A percentile compares a stretch with the other conserved stretches of the same genome.
phyloP scores from a whole-genome alignment of 164 flowering plant genomes.

The Saururus chinensis region DNA sequence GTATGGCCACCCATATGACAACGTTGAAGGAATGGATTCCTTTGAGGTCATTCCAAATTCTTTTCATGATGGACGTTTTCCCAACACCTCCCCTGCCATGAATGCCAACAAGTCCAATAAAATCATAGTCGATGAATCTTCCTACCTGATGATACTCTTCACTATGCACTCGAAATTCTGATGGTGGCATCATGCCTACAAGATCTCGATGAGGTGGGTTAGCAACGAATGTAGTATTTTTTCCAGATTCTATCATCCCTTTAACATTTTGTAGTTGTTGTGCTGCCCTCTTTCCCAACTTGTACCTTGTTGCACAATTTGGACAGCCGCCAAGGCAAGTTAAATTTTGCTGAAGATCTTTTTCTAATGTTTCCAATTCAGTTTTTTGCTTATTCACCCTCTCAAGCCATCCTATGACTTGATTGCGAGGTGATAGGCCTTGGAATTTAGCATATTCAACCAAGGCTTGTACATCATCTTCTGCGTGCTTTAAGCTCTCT shows the following conservation, averaged over 20 bases:
- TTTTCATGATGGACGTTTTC: slow-evolving; percentile 13
- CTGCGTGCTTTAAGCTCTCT: background rate
- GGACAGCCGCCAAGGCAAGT: background rate
- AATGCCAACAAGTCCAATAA: slow-evolving; percentile 7
- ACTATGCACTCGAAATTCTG: background rate
- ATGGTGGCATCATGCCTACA: background rate
- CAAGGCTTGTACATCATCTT: background rate
- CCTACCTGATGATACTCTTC: background rate
- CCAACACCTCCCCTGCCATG: slow-evolving; percentile 13
- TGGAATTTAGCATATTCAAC: background rate
- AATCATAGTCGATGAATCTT: background rate
- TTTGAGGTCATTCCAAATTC: slow-evolving; percentile 6
- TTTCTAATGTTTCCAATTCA: background rate
- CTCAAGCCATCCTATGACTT: background rate
- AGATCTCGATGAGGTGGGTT: background rate
- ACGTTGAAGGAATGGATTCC: slow-evolving; percentile 4
- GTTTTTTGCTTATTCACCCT: background rate
- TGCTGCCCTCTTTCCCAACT: background rate
- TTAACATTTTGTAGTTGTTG: background rate
- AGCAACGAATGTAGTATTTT: background rate
- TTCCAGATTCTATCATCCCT: background rate
- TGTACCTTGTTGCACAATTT: background rate
- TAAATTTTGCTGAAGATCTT: background rate
- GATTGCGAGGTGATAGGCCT: background rate
- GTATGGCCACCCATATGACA: slow-evolving; percentile 9